Evolutionary conservation across 208 protist genomes (phyloP), one percentile per base, ranked within the genome.

Genomic region (Novymonas esmeraldas): DNA sequence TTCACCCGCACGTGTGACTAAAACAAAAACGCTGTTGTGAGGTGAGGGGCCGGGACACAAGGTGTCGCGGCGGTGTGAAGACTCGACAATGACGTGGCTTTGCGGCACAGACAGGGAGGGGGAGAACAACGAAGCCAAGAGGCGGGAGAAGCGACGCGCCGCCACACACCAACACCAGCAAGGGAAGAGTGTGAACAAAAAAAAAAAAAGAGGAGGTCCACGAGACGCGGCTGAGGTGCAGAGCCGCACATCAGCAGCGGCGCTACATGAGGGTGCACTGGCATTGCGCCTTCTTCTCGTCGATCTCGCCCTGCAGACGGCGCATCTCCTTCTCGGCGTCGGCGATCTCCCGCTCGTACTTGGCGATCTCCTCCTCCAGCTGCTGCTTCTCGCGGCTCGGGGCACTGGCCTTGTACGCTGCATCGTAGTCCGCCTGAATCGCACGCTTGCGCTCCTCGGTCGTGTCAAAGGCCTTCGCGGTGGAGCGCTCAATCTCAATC

Each of bases 201-300:
- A 62, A 50, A 61, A n/a, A n/a, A n/a, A n/a, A n/a, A n/a, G n/a
- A n/a, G n/a, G n/a, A n/a, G n/a, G n/a, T n/a, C n/a, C n/a, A n/a
- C n/a, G n/a, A n/a, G n/a, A n/a, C n/a, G n/a, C n/a, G n/a, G n/a
- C n/a, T n/a, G n/a, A n/a, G n/a, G n/a, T n/a, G n/a, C n/a, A n/a
- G n/a, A n/a, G n/a, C n/a, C n/a, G 1, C 24, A 4, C 46, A 41
- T 56, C 3, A 48, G 26, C 18, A 44, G 2, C 29, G 42, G 46
- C 29, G 9, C 52, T 87, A 95, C 89, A 95, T 95, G 24, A 78
- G 24, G 33, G 45, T 63, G 50, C 89, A 95, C 39, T 76, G 45
- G 45, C 83, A 84, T 42, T 88, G 74, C 0, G 71, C 13, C 64
- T 90, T 82, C 50, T 73, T 76, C 41, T 80, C 66, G 22, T 88